Evolutionary conservation across 1,284 basidiomycete genomes (phyloP).

Genomic region (Fomitopsis palustris): DNA sequence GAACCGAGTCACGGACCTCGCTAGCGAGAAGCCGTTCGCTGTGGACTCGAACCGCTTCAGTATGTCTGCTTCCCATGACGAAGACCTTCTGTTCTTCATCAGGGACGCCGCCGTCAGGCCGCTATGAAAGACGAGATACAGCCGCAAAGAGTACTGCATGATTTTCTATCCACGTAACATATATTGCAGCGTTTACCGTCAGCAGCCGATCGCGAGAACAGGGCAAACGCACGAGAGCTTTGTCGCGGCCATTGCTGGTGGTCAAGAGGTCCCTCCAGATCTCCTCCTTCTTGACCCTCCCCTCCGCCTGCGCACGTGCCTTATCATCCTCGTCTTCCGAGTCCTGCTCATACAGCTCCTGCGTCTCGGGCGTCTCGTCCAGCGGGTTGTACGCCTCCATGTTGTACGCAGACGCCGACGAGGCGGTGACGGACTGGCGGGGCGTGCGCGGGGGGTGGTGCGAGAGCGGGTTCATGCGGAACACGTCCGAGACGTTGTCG

Average conservation of each 20-base stretch:
- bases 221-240: constrained; percentile 65
- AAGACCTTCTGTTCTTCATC: constrained; percentile 40
- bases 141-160: constrained; percentile 73
- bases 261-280: constrained; percentile 75
- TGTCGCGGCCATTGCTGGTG: constrained; percentile 75
- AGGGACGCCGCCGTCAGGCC: constrained; percentile 42
- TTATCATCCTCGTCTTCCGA: constrained; percentile 37
- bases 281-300: constrained; percentile 52
- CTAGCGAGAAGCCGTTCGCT: constrained; percentile 62
- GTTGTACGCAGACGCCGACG: constrained; percentile 35
- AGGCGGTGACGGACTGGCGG: constrained; percentile 43
- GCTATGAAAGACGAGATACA: constrained; percentile 69
- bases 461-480: constrained; percentile 78
- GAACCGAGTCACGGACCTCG: constrained; percentile 45
- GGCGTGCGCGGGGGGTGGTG: constrained; percentile 74
- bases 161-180: constrained; percentile 55
- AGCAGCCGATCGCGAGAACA: constrained; percentile 3
- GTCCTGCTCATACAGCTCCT: constrained; percentile 34
- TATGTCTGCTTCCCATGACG: constrained; percentile 52
- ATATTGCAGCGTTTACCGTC: background rate
- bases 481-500: constrained; percentile 41
- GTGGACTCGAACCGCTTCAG: constrained; percentile 57
- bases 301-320: constrained; percentile 37
- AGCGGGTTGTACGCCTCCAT: constrained; percentile 37
- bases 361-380: constrained; percentile 31